phyloP scores from a whole-genome alignment of 345 rosid species.

The Kandelia obovata region DNA sequence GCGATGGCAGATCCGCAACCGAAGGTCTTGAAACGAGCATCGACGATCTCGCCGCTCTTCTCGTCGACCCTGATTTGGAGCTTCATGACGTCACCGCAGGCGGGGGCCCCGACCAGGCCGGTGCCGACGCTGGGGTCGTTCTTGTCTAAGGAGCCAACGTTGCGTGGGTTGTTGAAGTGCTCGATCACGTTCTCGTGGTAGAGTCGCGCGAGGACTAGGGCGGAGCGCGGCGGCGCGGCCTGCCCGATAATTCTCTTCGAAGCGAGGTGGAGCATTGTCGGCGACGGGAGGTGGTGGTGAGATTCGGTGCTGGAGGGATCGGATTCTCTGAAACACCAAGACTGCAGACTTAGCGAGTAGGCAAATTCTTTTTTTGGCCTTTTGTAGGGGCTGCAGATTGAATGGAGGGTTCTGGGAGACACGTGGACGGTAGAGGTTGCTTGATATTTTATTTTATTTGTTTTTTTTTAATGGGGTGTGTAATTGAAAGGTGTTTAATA shows the following conservation, averaged over 20 bases:
- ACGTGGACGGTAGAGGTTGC: background rate
- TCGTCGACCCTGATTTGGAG: slow-evolving; percentile 93
- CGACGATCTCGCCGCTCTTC: slow-evolving; percentile 68
- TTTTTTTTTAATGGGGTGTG: too few relatives aligned
- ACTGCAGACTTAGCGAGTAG: too few relatives aligned
- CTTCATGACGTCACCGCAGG: slow-evolving; percentile 99
- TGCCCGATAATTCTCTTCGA: slow-evolving; percentile 44
- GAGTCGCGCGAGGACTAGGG: slow-evolving; percentile 35
- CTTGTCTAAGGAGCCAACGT: slow-evolving; percentile 95
- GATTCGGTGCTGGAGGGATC: background rate
- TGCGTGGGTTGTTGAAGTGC: slow-evolving; percentile 92
- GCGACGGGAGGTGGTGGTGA: background rate
- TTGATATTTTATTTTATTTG: too few relatives aligned
- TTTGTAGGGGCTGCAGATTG: background rate
- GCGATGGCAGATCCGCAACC: slow-evolving; percentile 99
- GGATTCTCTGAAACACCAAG: background rate
- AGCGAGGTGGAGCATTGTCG: slow-evolving; percentile 12
- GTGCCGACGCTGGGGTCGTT: slow-evolving; percentile 81
- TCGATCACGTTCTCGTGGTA: slow-evolving; percentile 96
- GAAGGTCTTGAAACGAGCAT: slow-evolving; percentile 96
- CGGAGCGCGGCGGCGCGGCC: slow-evolving; percentile 31
- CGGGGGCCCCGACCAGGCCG: slow-evolving; percentile 96
- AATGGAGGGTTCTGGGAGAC: background rate
- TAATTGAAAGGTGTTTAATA: too few relatives aligned
- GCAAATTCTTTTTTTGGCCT: too few relatives aligned